Evolutionary conservation across 345 rosid genomes (phyloP), one percentile per base, ranked within the genome.

Genomic region (Pistacia integerrima): DNA sequence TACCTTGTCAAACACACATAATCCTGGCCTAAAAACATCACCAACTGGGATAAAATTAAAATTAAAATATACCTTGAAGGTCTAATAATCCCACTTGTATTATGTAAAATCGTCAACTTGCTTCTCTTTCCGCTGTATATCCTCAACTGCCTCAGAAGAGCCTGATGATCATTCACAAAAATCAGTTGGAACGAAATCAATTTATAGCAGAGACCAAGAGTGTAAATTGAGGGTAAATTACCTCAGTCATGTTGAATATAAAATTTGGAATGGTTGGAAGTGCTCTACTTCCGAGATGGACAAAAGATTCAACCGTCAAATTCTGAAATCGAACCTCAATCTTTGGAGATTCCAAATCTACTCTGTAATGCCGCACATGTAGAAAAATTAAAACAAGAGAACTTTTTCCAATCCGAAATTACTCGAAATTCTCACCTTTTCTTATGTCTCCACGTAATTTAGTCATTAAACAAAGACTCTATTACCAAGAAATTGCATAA

Each of bases 261-360:
- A 93, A 96, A 84, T 96, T 96, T 33, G 97, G 97, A 85, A 96
- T 91, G 11, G 98, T 96, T 59, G 99, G 99, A 60, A 96, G 87
- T 25, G 98, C 99, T 69, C 99, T 83, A 82, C 99, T 96, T 69
- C 99, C 99, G 44, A 94, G 86, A 63, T 91, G 94, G 75, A 96
- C 98, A 75, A 83, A 96, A 36, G 99, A 86, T 80, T 92, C 97
- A 51, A 96, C 92, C 13, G 75, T 88, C 69, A 96, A 76, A 80
- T 90, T 87, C 86, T 90, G 89, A 79, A 85, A 91, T 46, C 98
- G 91, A 79, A 96, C 97, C 84, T 96, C 98, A 76, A 91, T 91
- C 84, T 91, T 92, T 0, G 99, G 98, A 68, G 91, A 86, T 78
- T 92, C 93, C 90, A 96, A 88, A 80, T 90, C 93, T 22, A 96